Evolutionary conservation across 208 protist species (phyloP).

Genomic region (Wallacemonas sp.): DNA sequence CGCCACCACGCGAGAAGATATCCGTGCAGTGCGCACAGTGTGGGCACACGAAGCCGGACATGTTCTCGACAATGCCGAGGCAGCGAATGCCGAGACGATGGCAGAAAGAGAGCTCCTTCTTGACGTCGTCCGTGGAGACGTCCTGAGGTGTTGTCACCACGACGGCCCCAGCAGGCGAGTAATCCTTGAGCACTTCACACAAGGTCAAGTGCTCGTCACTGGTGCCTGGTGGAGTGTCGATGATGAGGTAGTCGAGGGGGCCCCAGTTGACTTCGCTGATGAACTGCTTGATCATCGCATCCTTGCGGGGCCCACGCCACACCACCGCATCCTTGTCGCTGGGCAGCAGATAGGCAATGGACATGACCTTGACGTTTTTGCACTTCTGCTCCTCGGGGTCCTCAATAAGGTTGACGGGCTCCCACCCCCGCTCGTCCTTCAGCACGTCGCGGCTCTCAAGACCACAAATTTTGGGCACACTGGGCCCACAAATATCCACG

Average conservation of each 20-base stretch:
- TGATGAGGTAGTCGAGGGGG: conserved; percentile 86
- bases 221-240: conserved; percentile 93
- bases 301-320: conserved; percentile 96
- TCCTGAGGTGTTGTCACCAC: conserved; percentile 91
- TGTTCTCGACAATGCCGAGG: conserved; percentile 93
- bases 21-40: conserved; percentile 89
- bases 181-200: conserved; percentile 71
- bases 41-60: conserved; percentile 92
- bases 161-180: conserved; percentile 69
- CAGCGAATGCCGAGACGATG: conserved; percentile 81
- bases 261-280: conserved; percentile 88
- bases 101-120: conserved; percentile 92
- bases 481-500: conserved; percentile 94
- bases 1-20: conserved; percentile 87
- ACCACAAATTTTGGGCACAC: conserved; percentile 96
- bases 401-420: conserved; percentile 55
- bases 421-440: conserved; percentile 78
- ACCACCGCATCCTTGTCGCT: conserved; percentile 97
- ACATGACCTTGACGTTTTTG: conserved; percentile 90
- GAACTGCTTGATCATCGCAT: conserved; percentile 94
- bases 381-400: not conserved
- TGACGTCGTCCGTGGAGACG: conserved; percentile 88
- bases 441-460: conserved; percentile 90
- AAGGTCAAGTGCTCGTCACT: conserved; percentile 92
- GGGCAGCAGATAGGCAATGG: conserved; percentile 97